Conservation (phyloP, 2,329 filamentous ascomycete species). For the Colletotrichum caudatum region DNA sequence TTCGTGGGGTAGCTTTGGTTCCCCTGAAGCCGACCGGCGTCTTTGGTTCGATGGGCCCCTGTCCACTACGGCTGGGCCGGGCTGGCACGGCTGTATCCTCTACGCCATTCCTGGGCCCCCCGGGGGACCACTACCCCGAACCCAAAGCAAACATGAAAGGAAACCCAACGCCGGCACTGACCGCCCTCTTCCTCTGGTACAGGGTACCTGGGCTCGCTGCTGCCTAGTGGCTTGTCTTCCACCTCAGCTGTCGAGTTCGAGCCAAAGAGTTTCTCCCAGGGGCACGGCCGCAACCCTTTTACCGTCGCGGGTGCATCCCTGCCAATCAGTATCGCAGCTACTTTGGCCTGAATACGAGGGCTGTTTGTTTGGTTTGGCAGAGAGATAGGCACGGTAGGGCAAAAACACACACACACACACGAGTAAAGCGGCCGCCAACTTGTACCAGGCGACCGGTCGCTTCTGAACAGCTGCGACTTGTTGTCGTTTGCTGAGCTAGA, state of each 20-base stretch:
- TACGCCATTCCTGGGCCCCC: constrained; percentile 1
- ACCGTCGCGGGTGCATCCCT: constrained; percentile 37
- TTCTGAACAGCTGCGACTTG: constrained; percentile 24
- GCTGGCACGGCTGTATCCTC: constrained; percentile 16
- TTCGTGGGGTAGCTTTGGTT: constrained; percentile 17
- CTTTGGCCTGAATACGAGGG: constrained; percentile 42
- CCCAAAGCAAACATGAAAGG: constrained; percentile 3
- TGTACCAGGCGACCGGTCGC: neutral
- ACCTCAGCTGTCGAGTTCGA: constrained; percentile 35
- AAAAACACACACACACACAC: neutral
- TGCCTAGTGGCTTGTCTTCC: constrained; percentile 36
- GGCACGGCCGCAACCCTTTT: constrained; percentile 28
- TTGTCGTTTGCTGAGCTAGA: neutral
- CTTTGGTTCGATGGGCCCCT: constrained; percentile 29
- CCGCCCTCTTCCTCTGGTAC: constrained; percentile 4
- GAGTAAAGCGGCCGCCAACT: constrained; percentile 7
- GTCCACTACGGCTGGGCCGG: constrained; percentile 27
- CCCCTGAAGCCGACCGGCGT: constrained; percentile 35
- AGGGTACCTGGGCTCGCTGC: constrained; percentile 24
- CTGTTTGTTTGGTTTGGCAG: constrained; percentile 29
- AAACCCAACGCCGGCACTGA: constrained; percentile 8
- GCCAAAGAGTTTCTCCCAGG: constrained; percentile 32
- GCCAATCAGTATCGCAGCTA: constrained; percentile 37
- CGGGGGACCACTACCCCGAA: neutral
- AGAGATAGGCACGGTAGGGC: constrained; percentile 6